A percentile compares a stretch with the other conserved stretches of the same genome.
These are phyloP conservation scores for Chaetoceros tenuissimus DNA, from an alignment of 108 stramenopile genomes.

Conservation along the genomic window DNA sequence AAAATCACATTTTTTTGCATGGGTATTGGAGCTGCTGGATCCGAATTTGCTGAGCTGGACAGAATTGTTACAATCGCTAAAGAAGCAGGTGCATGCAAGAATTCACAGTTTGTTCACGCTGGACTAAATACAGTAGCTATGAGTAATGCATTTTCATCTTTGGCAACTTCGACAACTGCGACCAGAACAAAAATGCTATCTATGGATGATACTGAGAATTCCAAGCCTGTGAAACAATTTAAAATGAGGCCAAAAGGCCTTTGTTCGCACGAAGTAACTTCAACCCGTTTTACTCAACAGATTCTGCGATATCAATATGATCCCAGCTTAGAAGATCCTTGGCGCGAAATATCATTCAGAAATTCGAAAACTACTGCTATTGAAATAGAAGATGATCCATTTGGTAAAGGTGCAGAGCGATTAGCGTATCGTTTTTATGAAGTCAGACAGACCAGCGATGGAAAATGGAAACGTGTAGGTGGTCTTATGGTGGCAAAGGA, in stretches of 20 bases:
- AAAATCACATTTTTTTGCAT: too few species aligned
- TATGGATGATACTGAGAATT: constrained; percentile 13
- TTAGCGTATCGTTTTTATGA: too few species aligned
- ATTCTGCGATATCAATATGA: too few species aligned
- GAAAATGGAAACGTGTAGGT: constrained; percentile 23
- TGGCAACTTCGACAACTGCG: constrained; percentile 33
- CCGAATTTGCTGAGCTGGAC: too few species aligned
- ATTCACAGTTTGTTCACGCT: too few species aligned
- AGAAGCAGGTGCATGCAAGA: too few species aligned
- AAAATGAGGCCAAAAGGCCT: too few species aligned
- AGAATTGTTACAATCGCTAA: too few species aligned
- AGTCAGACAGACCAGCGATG: constrained; percentile 17
- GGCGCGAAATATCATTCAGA: constrained; percentile 14
- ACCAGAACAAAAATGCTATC: constrained; percentile 21
- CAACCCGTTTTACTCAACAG: too few species aligned
- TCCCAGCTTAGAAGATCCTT: constrained; percentile 9
- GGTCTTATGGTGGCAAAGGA: constrained; percentile 25
- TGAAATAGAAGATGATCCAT: constrained; percentile 26
- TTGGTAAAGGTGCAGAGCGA: constrained; percentile 32
- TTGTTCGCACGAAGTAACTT: too few species aligned
- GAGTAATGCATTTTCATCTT: constrained; percentile 17
- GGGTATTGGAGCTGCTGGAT: too few species aligned
- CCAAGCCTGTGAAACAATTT: constrained; percentile 18
- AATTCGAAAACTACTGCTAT: constrained; percentile 19
- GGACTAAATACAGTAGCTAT: too few species aligned